Percentiles rank a stretch among this genome's conserved stretches.
Evolutionary conservation across 1,139 yeast genomes (phyloP).

Genomic region (Debaryomyces coudertii): DNA sequence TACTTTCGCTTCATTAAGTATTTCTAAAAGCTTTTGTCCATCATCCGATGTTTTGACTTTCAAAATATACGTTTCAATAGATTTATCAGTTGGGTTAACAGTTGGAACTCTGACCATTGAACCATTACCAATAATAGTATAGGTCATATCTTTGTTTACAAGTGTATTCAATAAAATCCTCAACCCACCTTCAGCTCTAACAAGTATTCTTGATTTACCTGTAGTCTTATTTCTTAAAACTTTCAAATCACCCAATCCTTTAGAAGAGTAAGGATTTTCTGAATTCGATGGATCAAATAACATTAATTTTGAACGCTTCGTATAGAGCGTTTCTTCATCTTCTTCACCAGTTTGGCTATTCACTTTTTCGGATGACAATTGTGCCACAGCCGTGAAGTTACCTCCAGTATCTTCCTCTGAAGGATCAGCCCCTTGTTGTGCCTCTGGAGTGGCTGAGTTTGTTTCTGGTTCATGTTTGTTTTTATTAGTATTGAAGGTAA

Average conservation of each 20-base stretch:
- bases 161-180: conserved; percentile 73
- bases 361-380: conserved; percentile 45
- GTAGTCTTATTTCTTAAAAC: conserved; percentile 62
- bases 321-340: conserved; percentile 64
- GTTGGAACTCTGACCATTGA: conserved; percentile 62
- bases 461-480: conserved; percentile 10
- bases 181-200: conserved; percentile 89
- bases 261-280: conserved; percentile 53
- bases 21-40: conserved; percentile 61
- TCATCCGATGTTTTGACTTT: conserved; percentile 72
- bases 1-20: conserved; percentile 50
- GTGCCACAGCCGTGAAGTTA: conserved; percentile 51
- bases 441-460: conserved; percentile 11
- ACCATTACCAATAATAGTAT: conserved; percentile 62
- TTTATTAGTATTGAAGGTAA: conserved; percentile 22
- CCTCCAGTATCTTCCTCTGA: conserved; percentile 47
- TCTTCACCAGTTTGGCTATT: conserved; percentile 78
- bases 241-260: conserved; percentile 84
- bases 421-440: conserved; percentile 7
- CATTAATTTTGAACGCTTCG: conserved; percentile 75
- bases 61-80: conserved; percentile 61
- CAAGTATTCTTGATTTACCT: conserved; percentile 66
- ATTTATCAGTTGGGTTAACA: conserved; percentile 42
- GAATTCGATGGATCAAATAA: conserved; percentile 55
- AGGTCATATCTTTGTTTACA: conserved; percentile 54